phyloP scores from a whole-genome alignment of 2,329 filamentous ascomycete species.

The Claviceps pusilla region DNA sequence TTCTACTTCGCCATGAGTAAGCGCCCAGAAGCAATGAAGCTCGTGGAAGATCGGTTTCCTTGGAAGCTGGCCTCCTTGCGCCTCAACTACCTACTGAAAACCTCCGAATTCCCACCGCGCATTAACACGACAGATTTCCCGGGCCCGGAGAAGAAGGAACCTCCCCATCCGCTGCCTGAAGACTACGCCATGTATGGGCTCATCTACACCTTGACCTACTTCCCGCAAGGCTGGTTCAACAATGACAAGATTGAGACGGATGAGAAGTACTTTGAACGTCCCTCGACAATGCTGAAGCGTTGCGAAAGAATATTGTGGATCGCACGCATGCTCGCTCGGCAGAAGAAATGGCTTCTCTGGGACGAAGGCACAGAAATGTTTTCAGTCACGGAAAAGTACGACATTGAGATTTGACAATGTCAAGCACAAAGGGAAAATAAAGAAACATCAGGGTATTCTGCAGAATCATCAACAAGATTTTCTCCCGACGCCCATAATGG shows the following conservation, averaged over 20 bases:
- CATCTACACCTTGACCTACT: conserved; percentile 43
- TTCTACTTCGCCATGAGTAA: conserved; percentile 36
- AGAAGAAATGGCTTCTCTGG: conserved; percentile 28
- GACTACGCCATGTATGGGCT: conserved; percentile 54
- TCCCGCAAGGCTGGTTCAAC: conserved; percentile 42
- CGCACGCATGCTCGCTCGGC: conserved; percentile 30
- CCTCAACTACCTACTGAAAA: conserved; percentile 22
- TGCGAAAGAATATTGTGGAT: conserved; percentile 46
- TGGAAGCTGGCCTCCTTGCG: conserved; percentile 31
- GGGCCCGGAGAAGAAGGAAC: conserved; percentile 23
- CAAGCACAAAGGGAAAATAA: no score
- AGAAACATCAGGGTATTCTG: no score
- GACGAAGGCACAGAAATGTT: conserved; percentile 24
- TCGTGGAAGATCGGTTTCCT: conserved; percentile 25
- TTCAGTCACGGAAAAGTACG: background rate
- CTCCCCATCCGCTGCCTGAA: conserved; percentile 46
- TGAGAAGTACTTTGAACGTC: conserved; percentile 47
- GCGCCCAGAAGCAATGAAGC: conserved; percentile 1
- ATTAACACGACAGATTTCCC: conserved; percentile 34
- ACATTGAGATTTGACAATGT: background rate
- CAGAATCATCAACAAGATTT: no score
- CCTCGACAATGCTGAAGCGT: conserved; percentile 42
- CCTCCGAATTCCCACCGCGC: conserved; percentile 15
- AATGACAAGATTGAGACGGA: conserved; percentile 49
- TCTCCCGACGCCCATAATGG: no score